Base-by-base conservation (phyloP, 129 eudicot genomes). In the Calendula officinalis region DNA sequence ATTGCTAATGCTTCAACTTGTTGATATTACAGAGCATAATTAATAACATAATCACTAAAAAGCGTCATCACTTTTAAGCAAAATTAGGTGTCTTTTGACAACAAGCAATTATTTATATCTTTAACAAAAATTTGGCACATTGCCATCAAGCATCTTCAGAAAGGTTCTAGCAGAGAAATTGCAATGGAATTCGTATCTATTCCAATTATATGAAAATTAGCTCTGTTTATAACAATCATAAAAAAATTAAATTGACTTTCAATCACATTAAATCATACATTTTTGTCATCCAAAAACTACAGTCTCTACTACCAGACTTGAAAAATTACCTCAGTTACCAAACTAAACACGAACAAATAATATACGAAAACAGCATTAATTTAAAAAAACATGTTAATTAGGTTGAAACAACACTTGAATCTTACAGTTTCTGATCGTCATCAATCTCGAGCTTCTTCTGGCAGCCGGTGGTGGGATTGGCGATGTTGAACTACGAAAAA, bases 371-470 rank as follows among this genome's bases (percentile, higher is more conserved):
- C 14, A 6, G 8, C 13, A 7, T n/a, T 0, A 22, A 8, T n/a
- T 16, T 37, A 14, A 2, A 38, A 38, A 16, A 8, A 38, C 13
- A 10, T 12, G 30, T 2, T 43, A 43, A 30, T 30, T 22, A 62
- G 7, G 53, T 30, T 33, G 35, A 63, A 34, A 63, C 5, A 13
- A 33, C 8, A 63, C 13, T 17, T 8, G 5, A 64, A n/a, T 22
- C 82, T 61, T 67, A 86, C 94, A 86, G 95, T 54, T 86, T 86
- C 72, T 68, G 95, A 71, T 86, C 95, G 51, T 86, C 95, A 41
- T 86, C 95, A 13, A 86, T 86, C 66, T 86, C 95, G 65, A 86
- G 84, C 86, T 83, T 86, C 84, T 86, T 86, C 84, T 86, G 95
- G 89, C 95, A 86, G 5, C 94, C 94, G 17, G 94, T 86, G 43